These are phyloP conservation scores for Triticum monococcum DNA, from an alignment of 176 grass and related monocot genomes.

Conservation along the genomic window DNA sequence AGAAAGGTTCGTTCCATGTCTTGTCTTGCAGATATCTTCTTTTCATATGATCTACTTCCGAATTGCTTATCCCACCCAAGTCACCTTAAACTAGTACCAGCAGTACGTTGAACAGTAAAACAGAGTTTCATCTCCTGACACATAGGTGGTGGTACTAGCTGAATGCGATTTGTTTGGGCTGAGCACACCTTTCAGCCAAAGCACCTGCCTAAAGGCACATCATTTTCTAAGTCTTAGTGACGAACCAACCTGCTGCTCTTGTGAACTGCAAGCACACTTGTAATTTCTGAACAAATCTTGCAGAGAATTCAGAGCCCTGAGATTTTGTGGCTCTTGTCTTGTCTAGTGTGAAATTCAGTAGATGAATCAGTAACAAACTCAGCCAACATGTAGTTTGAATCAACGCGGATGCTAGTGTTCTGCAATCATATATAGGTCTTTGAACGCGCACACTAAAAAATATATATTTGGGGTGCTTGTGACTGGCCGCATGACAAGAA, in stretches of 20 bases:
- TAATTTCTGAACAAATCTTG: slow-evolving; percentile 15
- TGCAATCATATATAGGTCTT: too few species aligned
- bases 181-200: neutral
- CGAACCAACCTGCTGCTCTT: slow-evolving; percentile 74
- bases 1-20: neutral
- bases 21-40: neutral
- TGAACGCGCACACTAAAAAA: too few species aligned
- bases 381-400: too few species aligned
- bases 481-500: too few species aligned
- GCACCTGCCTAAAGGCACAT: neutral
- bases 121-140: neutral
- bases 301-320: too few species aligned
- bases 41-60: neutral
- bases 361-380: too few species aligned
- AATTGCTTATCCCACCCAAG: neutral
- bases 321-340: too few species aligned
- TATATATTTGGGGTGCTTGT: too few species aligned
- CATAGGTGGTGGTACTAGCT: neutral
- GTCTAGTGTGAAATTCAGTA: too few species aligned
- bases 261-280: slow-evolving; percentile 62
- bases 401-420: too few species aligned
- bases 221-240: slow-evolving; percentile 25
- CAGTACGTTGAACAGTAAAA: neutral
- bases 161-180: neutral
- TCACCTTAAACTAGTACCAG: neutral